A percentile compares a stretch with the other conserved stretches of the same genome.
Evolutionary conservation across 768 basidiomycete species (phyloP).

Genomic region (Russula virescens): DNA sequence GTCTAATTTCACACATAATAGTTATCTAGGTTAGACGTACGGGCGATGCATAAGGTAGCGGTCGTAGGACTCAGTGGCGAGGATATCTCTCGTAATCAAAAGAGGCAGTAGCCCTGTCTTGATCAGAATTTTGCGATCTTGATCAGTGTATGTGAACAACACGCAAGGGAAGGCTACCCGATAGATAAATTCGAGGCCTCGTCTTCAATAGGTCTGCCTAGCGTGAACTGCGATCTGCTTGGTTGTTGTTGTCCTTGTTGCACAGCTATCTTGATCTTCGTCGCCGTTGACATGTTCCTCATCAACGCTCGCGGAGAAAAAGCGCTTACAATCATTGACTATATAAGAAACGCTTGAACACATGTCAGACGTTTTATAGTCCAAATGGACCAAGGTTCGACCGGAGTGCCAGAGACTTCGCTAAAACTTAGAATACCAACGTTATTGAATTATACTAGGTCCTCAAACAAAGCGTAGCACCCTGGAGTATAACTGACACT

Average conservation of each 20-base stretch:
- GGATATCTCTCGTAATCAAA: slow-evolving; percentile 85
- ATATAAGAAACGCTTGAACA: slow-evolving; percentile 80
- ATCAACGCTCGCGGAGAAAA: slow-evolving; percentile 27
- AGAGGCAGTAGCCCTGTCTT: slow-evolving; percentile 88
- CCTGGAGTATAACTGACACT: slow-evolving; percentile 83
- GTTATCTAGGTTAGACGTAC: slow-evolving; percentile 39
- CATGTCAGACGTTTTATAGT: slow-evolving; percentile 83
- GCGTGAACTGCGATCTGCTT: slow-evolving; percentile 49
- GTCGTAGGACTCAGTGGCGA: slow-evolving; percentile 75
- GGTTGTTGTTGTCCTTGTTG: slow-evolving; percentile 27
- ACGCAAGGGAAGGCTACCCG: slow-evolving; percentile 76
- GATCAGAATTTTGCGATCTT: slow-evolving; percentile 81
- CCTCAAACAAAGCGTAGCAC: slow-evolving; percentile 40
- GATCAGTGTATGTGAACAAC: slow-evolving; percentile 82
- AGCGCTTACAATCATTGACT: slow-evolving; percentile 45
- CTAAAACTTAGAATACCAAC: slow-evolving; percentile 17
- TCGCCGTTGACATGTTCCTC: slow-evolving; percentile 32
- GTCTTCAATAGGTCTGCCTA: slow-evolving; percentile 80
- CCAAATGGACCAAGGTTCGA: slow-evolving; percentile 90
- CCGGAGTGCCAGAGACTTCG: slow-evolving; percentile 70
- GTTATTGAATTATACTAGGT: slow-evolving; percentile 43
- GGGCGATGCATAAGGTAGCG: slow-evolving; percentile 84
- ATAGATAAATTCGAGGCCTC: slow-evolving; percentile 84
- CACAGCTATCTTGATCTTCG: slow-evolving; percentile 35
- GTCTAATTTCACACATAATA: too few species aligned